Percentiles rank a stretch among this genome's conserved stretches.
phyloP scores from a whole-genome alignment of 768 basidiomycete species.

The Russula emetica region DNA sequence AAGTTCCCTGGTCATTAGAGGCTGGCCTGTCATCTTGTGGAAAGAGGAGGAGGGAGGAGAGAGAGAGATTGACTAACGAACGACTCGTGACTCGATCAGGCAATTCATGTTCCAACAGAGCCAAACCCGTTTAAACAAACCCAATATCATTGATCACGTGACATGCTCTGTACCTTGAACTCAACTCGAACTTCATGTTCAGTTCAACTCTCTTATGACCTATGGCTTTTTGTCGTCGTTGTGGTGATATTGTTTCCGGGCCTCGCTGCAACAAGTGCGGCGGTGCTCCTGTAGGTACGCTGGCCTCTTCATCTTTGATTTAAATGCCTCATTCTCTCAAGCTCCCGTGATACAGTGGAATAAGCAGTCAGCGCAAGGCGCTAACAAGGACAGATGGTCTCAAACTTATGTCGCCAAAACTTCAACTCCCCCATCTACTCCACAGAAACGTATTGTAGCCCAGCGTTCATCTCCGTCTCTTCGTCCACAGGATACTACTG shows the following conservation, averaged over 20 bases:
- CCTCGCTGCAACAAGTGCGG: constrained; percentile 70
- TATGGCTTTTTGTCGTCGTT: constrained; percentile 85
- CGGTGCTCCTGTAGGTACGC: constrained; percentile 72
- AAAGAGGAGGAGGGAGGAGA: background rate
- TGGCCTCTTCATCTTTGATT: background rate
- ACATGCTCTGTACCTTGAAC: background rate
- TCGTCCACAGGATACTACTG: constrained; percentile 47
- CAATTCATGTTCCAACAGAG: constrained; percentile 1
- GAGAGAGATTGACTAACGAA: background rate
- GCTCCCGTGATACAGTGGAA: constrained; percentile 71
- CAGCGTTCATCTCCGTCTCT: constrained; percentile 33
- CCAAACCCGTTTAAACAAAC: constrained; percentile 1
- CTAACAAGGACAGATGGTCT: constrained; percentile 67
- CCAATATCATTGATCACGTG: constrained; percentile 12
- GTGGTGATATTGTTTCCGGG: constrained; percentile 74
- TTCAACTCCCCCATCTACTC: constrained; percentile 40
- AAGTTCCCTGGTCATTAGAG: constrained; percentile 44
- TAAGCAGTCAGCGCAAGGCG: constrained; percentile 40
- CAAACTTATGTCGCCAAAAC: constrained; percentile 67
- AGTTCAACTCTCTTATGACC: constrained; percentile 10
- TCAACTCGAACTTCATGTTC: constrained; percentile 2
- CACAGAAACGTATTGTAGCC: constrained; percentile 30
- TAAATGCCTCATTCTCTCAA: constrained; percentile 31
- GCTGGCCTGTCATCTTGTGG: constrained; percentile 31
- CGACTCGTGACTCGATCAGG: constrained; percentile 12